Conservation (phyloP, 2,329 filamentous ascomycete genomes). For the Clonostachys rosea region DNA sequence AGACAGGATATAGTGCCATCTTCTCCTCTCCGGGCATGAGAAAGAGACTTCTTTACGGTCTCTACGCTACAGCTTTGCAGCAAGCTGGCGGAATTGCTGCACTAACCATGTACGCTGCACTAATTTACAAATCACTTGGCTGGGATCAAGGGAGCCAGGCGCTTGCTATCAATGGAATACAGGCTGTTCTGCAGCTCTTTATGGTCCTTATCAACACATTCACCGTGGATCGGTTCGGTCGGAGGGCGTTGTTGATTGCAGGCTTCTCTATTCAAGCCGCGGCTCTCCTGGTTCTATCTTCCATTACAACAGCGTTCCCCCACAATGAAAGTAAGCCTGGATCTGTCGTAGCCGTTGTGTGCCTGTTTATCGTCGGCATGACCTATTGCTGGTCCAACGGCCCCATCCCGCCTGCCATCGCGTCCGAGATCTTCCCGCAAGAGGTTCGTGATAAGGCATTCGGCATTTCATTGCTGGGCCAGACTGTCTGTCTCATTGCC, state of each 20-base stretch:
- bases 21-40: background rate
- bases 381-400: background rate
- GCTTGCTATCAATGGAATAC: background rate
- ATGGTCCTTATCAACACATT: background rate
- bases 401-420: background rate
- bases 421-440: background rate
- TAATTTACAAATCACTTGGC: background rate
- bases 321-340: background rate
- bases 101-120: background rate
- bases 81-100: background rate
- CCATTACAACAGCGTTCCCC: background rate
- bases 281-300: background rate
- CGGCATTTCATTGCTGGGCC: background rate
- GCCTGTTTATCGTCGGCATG: background rate
- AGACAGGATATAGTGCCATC: background rate
- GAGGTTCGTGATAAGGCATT: background rate
- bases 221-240: background rate
- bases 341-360: background rate
- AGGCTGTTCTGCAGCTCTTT: background rate
- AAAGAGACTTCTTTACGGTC: background rate
- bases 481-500: background rate
- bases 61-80: background rate
- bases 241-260: background rate
- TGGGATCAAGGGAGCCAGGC: background rate
- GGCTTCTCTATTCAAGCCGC: background rate